These are phyloP conservation scores for Pythium volutum DNA, from an alignment of 352 stramenopile species.

Conservation along the genomic window DNA sequence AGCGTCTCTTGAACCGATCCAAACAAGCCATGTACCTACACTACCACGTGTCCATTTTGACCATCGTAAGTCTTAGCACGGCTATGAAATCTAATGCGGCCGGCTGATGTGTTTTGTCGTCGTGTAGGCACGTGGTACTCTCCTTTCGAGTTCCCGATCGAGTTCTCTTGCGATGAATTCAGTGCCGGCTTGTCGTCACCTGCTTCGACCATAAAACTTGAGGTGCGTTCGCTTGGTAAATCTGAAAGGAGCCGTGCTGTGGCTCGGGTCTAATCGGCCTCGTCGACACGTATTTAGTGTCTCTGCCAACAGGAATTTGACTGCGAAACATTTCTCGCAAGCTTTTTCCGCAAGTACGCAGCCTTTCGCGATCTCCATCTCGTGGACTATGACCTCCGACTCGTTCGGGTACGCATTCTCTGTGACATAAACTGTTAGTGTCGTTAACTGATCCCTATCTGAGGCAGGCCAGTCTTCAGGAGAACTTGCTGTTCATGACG, in stretches of 20 bases:
- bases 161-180: conserved; percentile 7
- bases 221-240: background rate
- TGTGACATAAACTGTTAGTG: background rate
- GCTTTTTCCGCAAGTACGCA: conserved; percentile 44
- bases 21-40: background rate
- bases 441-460: background rate
- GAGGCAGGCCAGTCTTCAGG: conserved; percentile 23
- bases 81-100: background rate
- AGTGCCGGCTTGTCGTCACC: background rate
- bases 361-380: conserved; percentile 39
- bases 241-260: background rate
- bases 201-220: background rate
- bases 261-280: background rate
- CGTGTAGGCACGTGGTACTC: conserved; percentile 17
- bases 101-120: background rate
- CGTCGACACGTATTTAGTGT: conserved; percentile 29
- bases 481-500: conserved; percentile 47
- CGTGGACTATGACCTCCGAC: conserved; percentile 58
- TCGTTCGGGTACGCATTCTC: conserved; percentile 40
- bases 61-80: conserved; percentile 7
- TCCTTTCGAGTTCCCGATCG: conserved; percentile 18
- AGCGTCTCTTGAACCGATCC: background rate
- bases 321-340: conserved; percentile 48
- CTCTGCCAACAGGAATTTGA: conserved; percentile 50
- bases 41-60: conserved; percentile 3